Evolutionary conservation across 75 land plant species (phyloP), one percentile per base, ranked within the genome.

Genomic region (Gnetum montanum): DNA sequence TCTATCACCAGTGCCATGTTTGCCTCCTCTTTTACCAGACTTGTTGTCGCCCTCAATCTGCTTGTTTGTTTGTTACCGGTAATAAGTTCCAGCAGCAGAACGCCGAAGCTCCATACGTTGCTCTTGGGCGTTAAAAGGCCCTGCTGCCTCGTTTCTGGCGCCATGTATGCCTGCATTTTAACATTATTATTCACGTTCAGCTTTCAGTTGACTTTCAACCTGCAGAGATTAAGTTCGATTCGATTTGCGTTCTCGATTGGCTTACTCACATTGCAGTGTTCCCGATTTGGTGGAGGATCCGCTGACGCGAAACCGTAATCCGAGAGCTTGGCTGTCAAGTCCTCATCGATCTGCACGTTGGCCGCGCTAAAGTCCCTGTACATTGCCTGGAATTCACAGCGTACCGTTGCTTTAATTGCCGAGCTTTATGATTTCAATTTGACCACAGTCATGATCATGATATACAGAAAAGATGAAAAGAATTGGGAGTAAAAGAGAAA

Each of bases 301-400:
- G 58, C 54, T 31, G 58, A 45, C 18, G 66, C 77, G 50, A 86
- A 72, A 19, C 85, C 88, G 74, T 85, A 95, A 46, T 86, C 96
- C 11, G 90, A 76, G 20, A 95, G 69, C 58, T 83, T 83, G 27
- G 96, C 79, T 40, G 68, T 90, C 57, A 81, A 90, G 41, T 95
- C 83, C 31, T 83, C 71, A 58, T 95, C 96, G 56, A 95, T 50
- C 48, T 90, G 91, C 43, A 95, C 74, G 38, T 78, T 83, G 15
- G 80, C 63, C 37, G 88, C 62, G 35, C 75, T 76, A 48, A 95
- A 90, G 15, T 90, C 96, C 40, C 82, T 51, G 72, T 78, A 90
- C 83, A 95, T 77, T 37, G 79, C 84, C 85, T 90, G 70, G 10
- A 59, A 28, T n/a, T 49, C 11, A 22, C 10, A 13, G 12, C 16